These are phyloP conservation scores for Vinca major DNA, from an alignment of 305 asterid species.

Conservation along the genomic window DNA sequence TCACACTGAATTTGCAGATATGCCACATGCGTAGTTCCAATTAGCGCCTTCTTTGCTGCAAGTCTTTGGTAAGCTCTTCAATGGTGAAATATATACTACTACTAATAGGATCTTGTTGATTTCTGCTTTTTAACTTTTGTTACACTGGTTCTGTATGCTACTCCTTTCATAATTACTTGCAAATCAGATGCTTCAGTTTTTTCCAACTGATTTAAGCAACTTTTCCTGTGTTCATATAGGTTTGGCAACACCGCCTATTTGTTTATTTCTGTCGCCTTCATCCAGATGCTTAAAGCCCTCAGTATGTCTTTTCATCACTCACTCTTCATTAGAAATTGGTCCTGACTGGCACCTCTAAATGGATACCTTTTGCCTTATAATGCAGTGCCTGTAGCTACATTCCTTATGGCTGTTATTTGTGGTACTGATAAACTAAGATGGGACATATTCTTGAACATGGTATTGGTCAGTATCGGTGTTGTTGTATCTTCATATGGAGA, in stretches of 20 bases:
- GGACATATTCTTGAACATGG: constrained; percentile 84
- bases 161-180: not conserved
- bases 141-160: not conserved
- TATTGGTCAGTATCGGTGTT: constrained; percentile 91
- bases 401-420: constrained; percentile 86
- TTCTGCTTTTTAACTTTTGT: not conserved
- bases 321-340: constrained; percentile 16
- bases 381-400: constrained; percentile 99
- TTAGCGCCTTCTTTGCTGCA: constrained; percentile 83
- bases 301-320: constrained; percentile 41
- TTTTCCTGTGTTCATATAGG: constrained; percentile 35
- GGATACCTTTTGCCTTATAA: constrained; percentile 19
- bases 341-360: constrained; percentile 26
- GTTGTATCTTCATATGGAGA: constrained; percentile 96
- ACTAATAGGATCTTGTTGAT: not conserved
- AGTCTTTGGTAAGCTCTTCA: constrained; percentile 69
- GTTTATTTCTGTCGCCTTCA: constrained; percentile 91
- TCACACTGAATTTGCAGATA: constrained; percentile 57
- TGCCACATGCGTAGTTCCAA: constrained; percentile 83
- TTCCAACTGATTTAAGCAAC: constrained; percentile 14
- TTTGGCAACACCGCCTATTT: constrained; percentile 84
- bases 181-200: not conserved
- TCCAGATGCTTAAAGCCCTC: constrained; percentile 97
- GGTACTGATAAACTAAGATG: constrained; percentile 91
- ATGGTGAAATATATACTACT: not conserved